Conservation (phyloP, 352 stramenopile species). For the Globisporangium uncinulatum region DNA sequence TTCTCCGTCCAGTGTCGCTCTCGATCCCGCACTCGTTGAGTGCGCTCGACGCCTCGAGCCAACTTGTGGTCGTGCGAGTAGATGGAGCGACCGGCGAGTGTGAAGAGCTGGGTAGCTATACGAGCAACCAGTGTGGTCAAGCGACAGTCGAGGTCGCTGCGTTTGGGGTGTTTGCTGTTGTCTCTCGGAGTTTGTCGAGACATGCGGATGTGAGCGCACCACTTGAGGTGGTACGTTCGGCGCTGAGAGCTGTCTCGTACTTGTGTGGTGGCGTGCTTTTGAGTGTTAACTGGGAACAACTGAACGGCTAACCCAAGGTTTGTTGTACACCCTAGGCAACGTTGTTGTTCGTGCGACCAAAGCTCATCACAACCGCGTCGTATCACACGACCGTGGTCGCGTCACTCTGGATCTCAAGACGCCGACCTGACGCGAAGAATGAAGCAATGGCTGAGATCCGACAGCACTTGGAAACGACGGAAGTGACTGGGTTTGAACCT, state of each 20-base stretch:
- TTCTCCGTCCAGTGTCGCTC: slow-evolving; percentile 23
- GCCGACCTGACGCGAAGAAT: slow-evolving; percentile 9
- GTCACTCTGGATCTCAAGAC: slow-evolving; percentile 15
- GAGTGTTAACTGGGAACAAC: background rate
- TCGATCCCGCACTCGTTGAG: slow-evolving; percentile 24
- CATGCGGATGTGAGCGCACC: slow-evolving; percentile 11
- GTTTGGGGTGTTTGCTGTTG: slow-evolving; percentile 12
- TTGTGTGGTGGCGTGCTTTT: background rate
- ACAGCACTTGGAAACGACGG: background rate
- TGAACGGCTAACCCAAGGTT: background rate
- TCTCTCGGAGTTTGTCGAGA: slow-evolving; percentile 3
- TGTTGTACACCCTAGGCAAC: background rate
- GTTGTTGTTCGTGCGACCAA: slow-evolving; percentile 13
- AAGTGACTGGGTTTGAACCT: background rate
- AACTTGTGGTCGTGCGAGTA: slow-evolving; percentile 20
- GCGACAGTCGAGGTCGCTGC: slow-evolving; percentile 1
- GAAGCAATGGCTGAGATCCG: background rate
- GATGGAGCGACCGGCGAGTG: slow-evolving; percentile 14
- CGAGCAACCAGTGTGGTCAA: background rate
- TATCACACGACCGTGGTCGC: background rate
- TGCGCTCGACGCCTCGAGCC: slow-evolving; percentile 7
- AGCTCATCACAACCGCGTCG: slow-evolving; percentile 1
- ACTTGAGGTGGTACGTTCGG: slow-evolving; percentile 11
- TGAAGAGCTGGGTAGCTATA: background rate
- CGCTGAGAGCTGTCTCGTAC: background rate